phyloP scores from a whole-genome alignment of 805 yeast species.

The Nakazawaea wyomingensis region DNA sequence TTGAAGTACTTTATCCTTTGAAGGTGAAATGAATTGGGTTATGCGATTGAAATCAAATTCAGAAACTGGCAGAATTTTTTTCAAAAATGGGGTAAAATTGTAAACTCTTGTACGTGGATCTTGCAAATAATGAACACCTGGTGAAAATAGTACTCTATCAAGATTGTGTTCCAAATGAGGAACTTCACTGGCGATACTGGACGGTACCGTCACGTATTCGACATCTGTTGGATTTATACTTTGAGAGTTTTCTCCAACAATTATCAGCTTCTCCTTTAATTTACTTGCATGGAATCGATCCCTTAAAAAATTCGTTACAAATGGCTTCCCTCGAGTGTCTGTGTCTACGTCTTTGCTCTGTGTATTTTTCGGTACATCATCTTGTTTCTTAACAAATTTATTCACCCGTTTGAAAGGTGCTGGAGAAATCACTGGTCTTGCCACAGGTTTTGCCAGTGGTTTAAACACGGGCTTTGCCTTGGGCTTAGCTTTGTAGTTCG shows the following conservation, averaged over 20 bases:
- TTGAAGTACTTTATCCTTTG: constrained; percentile 53
- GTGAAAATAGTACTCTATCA: constrained; percentile 70
- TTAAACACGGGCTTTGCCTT: background rate
- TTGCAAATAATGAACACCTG: constrained; percentile 71
- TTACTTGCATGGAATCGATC: background rate
- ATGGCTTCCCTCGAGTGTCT: background rate
- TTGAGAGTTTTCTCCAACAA: background rate
- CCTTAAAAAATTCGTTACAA: background rate
- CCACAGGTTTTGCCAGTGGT: background rate
- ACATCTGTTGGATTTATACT: background rate
- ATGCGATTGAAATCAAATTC: constrained; percentile 61
- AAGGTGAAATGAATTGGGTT: constrained; percentile 57
- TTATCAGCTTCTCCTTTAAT: constrained; percentile 2
- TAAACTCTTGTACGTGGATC: constrained; percentile 74
- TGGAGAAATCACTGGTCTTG: background rate
- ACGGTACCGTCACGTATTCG: constrained; percentile 1
- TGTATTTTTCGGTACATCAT: background rate
- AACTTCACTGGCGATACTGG: constrained; percentile 25
- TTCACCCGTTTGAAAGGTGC: no score
- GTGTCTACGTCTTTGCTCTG: background rate
- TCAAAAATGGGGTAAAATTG: constrained; percentile 61
- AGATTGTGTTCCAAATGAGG: constrained; percentile 64
- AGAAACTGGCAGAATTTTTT: constrained; percentile 53
- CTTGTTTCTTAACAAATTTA: no score
- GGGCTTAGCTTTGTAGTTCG: no score